These are phyloP conservation scores for Eugenia klotzschiana DNA, from an alignment of 441 rosid genomes.

Conservation along the genomic window DNA sequence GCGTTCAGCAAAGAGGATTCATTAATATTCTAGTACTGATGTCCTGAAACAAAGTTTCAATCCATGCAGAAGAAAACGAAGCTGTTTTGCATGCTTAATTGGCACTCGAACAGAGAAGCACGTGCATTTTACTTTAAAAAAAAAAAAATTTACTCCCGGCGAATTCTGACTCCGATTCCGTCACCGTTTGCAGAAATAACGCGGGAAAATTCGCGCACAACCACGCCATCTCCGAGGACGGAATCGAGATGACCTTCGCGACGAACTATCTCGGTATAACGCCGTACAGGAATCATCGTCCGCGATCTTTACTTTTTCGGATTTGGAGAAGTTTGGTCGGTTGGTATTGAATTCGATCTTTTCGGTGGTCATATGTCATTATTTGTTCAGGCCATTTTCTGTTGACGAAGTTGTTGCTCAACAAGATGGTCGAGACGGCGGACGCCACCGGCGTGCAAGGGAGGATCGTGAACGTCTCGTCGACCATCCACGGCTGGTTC, in stretches of 20 bases:
- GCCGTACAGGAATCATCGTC: neutral
- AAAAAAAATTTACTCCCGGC: neutral
- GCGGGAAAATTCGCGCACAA: slow-evolving; percentile 77
- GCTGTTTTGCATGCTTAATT: neutral
- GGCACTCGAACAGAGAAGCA: neutral
- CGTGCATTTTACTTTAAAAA: neutral
- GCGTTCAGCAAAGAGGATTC: neutral
- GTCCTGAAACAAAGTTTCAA: neutral
- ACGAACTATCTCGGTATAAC: slow-evolving; percentile 69
- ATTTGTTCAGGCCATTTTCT: slow-evolving; percentile 61
- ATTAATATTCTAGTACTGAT: neutral
- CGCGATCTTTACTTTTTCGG: neutral
- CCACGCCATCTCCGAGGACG: slow-evolving; percentile 77
- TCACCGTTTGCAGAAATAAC: slow-evolving; percentile 44
- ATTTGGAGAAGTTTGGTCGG: neutral
- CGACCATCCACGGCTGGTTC: slow-evolving; percentile 71
- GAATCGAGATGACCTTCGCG: slow-evolving; percentile 87
- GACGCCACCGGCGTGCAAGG: slow-evolving; percentile 47
- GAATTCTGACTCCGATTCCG: neutral
- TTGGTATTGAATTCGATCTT: neutral
- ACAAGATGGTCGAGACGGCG: slow-evolving; percentile 69
- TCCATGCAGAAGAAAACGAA: neutral
- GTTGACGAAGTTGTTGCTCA: slow-evolving; percentile 48
- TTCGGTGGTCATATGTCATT: neutral
- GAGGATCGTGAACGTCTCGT: slow-evolving; percentile 74